Evolutionary conservation across 2,329 filamentous ascomycete species (phyloP).

Genomic region (Fusarium heterosporum): DNA sequence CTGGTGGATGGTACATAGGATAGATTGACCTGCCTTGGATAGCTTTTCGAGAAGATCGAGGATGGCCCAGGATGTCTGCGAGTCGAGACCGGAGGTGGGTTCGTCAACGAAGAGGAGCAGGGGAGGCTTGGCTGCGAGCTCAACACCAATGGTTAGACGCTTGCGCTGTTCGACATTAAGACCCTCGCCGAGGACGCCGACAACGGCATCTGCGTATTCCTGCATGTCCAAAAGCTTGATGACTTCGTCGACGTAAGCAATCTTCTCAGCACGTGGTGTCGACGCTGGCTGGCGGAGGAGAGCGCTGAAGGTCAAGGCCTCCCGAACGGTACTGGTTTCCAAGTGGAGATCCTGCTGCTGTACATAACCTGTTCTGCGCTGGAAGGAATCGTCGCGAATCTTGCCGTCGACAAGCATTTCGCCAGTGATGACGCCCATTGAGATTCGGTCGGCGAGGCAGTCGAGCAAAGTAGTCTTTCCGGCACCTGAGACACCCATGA

Average conservation of each 20-base stretch:
- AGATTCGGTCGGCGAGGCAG: conserved; percentile 75
- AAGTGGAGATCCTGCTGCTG: conserved; percentile 71
- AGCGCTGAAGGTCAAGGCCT: conserved; percentile 57
- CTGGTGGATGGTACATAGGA: conserved; percentile 66
- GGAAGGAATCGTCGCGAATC: conserved; percentile 73
- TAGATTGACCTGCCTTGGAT: conserved; percentile 61
- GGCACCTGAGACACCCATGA: conserved; percentile 66
- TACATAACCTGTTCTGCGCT: conserved; percentile 78
- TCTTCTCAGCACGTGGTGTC: conserved; percentile 60
- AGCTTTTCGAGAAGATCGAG: conserved; percentile 77
- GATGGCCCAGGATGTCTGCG: conserved; percentile 76
- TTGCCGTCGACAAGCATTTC: conserved; percentile 78
- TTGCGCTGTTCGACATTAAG: conserved; percentile 65
- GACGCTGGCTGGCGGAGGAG: conserved; percentile 59
- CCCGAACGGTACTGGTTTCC: conserved; percentile 59
- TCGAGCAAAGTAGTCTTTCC: conserved; percentile 75
- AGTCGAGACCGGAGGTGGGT: conserved; percentile 67
- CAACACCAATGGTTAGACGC: conserved; percentile 63
- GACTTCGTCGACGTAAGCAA: conserved; percentile 65
- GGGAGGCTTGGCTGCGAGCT: conserved; percentile 57
- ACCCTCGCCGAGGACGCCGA: conserved; percentile 58
- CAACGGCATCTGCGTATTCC: conserved; percentile 66
- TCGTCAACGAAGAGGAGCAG: conserved; percentile 67
- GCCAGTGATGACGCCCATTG: conserved; percentile 76
- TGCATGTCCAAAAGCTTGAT: conserved; percentile 67